Base-by-base conservation (phyloP, 805 yeast species). In the Kuraishia floccosa region DNA sequence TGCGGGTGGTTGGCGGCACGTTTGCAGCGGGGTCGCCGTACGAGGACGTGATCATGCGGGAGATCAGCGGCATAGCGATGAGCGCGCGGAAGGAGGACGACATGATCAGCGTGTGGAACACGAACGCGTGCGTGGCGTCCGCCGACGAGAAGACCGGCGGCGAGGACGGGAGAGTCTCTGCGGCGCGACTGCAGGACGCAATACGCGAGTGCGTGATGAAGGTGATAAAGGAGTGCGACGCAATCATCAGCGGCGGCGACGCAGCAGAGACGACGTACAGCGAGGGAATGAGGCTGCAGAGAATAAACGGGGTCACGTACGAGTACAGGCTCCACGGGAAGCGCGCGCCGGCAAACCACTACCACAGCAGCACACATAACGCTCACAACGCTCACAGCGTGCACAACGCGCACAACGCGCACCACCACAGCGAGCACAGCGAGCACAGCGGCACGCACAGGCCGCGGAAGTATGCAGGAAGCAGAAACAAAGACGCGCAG, bases 81-180 rank as follows among this genome's bases (percentile, higher is more conserved):
- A 66, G 76, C 44, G 66, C 71, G 11, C 61, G 81, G 29, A 61
- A 64, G 22, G 77, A 72, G 37, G 80, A 72, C 37, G 75, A 70
- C 40, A 65, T 72, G 23, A 56, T 76, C 32, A 58, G 71, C 34
- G 58, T 76, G 30, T 76, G 85, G 85, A 76, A 74, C 50, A 60
- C 68, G 14, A 68, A 68, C 42, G 43, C 59, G 25, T 57, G 58
- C 31, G 56, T 58, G 34, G 37, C 47, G 24, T 44, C 47, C 30
- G 42, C 40, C 31, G 39, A 36, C 36, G 40, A 36, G 30, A 43
- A 42, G 30, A 45, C 38, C 23, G 43, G 35, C 4, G 53, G 44
- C 17, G 46, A 46, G 28, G 32, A 30, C 6, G 35, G 31, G 12
- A 26, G 27, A 5, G 27, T 22, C 22, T 7, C 22, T 10, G 22